Conservation (phyloP, 768 basidiomycete genomes). For the Suillus subaureus region DNA sequence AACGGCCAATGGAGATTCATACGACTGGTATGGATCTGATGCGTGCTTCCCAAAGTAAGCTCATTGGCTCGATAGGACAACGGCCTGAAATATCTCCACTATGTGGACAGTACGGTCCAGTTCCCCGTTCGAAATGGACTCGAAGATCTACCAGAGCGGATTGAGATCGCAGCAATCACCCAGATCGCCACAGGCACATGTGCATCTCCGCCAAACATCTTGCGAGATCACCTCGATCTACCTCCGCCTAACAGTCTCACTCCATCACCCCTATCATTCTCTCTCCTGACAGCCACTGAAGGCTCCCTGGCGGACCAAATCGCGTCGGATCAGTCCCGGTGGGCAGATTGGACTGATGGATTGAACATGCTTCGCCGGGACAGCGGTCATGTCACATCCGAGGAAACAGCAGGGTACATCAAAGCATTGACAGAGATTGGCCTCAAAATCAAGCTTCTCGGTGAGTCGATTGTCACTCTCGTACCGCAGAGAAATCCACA, state of each 20-base stretch:
- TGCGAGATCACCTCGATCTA: conserved; percentile 62
- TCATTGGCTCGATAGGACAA: conserved; percentile 57
- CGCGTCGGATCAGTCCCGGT: conserved; percentile 74
- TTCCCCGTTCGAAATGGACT: conserved; percentile 78
- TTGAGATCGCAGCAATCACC: conserved; percentile 78
- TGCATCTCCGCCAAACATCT: conserved; percentile 63
- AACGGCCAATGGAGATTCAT: conserved; percentile 83
- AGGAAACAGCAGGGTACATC: conserved; percentile 86
- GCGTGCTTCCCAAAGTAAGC: conserved; percentile 1
- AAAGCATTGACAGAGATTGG: conserved; percentile 89
- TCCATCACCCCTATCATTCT: conserved; percentile 75
- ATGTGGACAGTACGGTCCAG: conserved; percentile 79
- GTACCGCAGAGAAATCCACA: not conserved
- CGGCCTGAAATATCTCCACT: conserved; percentile 80
- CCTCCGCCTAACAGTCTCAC: conserved; percentile 53
- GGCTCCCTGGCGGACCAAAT: conserved; percentile 78
- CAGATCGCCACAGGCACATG: conserved; percentile 81
- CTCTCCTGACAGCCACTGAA: conserved; percentile 68
- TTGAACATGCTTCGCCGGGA: conserved; percentile 84
- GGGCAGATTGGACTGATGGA: conserved; percentile 96
- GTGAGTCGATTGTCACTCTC: conserved; percentile 42
- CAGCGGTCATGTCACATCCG: conserved; percentile 80
- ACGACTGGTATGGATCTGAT: conserved; percentile 58
- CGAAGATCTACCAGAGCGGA: conserved; percentile 86
- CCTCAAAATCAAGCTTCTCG: conserved; percentile 86